Evolutionary conservation across 2,329 filamentous ascomycete genomes (phyloP).

Genomic region (Penicillium sp.): DNA sequence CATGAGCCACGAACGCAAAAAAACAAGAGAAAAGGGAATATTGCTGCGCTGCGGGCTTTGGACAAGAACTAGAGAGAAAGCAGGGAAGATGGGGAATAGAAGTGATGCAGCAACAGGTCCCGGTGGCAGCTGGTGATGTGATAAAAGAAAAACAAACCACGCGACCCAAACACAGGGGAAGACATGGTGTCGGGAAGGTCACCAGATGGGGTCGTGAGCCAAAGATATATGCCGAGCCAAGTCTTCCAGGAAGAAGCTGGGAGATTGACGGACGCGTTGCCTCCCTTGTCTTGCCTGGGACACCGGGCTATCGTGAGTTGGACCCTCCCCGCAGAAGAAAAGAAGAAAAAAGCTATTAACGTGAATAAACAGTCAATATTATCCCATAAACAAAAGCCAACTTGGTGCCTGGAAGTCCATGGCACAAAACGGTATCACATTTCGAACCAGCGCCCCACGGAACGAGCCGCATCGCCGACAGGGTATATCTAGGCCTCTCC

Average conservation of each 20-base stretch:
- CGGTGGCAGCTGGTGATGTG: constrained; percentile 15
- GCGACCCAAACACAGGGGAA: constrained; percentile 7
- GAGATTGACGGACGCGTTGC: constrained; percentile 15
- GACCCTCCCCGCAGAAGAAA: constrained; percentile 19
- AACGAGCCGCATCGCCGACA: constrained; percentile 30
- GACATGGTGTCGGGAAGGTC: constrained; percentile 2
- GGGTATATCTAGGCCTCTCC: constrained; percentile 40
- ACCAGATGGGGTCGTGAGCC: constrained; percentile 13
- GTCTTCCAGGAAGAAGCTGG: constrained; percentile 11
- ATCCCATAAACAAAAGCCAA: constrained; percentile 39
- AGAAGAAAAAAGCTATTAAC: constrained; percentile 40
- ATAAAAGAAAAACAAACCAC: constrained; percentile 14
- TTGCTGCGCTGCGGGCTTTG: constrained; percentile 43
- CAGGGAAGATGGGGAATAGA: constrained; percentile 21
- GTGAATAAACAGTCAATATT: constrained; percentile 45
- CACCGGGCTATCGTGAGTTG: constrained; percentile 32
- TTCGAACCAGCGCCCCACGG: constrained; percentile 31
- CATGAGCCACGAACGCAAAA: constrained; percentile 26
- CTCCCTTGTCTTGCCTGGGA: constrained; percentile 29
- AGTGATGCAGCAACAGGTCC: constrained; percentile 26
- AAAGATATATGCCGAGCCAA: constrained; percentile 7
- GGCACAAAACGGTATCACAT: constrained; percentile 37
- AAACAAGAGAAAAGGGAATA: constrained; percentile 42
- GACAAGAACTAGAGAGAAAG: constrained; percentile 28
- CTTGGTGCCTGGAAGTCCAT: constrained; percentile 37